Percentiles rank a stretch among this genome's conserved stretches.
Evolutionary conservation across 2,329 filamentous ascomycete genomes (phyloP).

Genomic region (Trichoderma hamatum): DNA sequence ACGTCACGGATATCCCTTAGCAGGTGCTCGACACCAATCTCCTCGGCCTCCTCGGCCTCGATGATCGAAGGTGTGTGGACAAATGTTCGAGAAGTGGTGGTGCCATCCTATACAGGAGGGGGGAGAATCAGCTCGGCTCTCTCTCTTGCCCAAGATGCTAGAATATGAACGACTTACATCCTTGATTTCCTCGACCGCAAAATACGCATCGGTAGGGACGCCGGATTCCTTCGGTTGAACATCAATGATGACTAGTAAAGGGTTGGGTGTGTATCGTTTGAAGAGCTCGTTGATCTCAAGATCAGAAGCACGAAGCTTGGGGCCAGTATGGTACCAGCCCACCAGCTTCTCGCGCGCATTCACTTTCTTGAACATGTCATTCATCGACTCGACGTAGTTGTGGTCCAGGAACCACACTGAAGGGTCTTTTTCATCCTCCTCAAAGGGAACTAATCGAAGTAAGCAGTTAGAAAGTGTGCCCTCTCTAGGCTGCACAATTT

Average conservation of each 20-base stretch:
- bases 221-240: slow-evolving; percentile 98
- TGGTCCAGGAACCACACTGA: slow-evolving; percentile 99
- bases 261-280: slow-evolving; percentile 98
- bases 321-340: slow-evolving; percentile 99
- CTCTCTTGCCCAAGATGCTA: background rate
- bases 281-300: slow-evolving; percentile 99
- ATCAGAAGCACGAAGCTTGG: slow-evolving; percentile 94
- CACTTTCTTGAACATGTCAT: slow-evolving; percentile 99
- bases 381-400: slow-evolving; percentile 99
- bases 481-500: background rate
- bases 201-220: slow-evolving; percentile 97
- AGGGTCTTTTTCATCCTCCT: slow-evolving; percentile 98
- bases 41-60: slow-evolving; percentile 97
- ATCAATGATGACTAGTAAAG: slow-evolving; percentile 94
- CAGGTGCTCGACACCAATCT: slow-evolving; percentile 97
- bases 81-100: slow-evolving; percentile 94
- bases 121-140: slow-evolving; percentile 13
- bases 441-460: slow-evolving; percentile 77
- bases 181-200: slow-evolving; percentile 99
- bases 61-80: slow-evolving; percentile 98
- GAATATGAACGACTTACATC: slow-evolving; percentile 62
- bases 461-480: slow-evolving; percentile 3
- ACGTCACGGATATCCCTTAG: slow-evolving; percentile 98
- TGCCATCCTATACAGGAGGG: slow-evolving; percentile 74
- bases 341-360: slow-evolving; percentile 98